Evolutionary conservation across 768 basidiomycete genomes (phyloP).

Genomic region (Podaxis rugospora): DNA sequence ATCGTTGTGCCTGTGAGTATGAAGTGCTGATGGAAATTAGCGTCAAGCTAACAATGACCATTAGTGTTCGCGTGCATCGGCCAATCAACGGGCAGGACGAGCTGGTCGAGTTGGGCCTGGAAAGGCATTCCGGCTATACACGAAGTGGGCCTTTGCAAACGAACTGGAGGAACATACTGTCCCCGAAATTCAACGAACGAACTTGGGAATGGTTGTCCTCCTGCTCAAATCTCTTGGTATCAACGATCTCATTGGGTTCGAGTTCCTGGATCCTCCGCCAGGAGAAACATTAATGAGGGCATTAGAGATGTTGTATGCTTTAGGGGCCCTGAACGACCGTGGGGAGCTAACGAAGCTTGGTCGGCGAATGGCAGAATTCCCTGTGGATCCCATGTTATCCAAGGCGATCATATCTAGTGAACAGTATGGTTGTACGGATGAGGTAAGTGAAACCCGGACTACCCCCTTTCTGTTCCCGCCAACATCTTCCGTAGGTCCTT

Average conservation of each 20-base stretch:
- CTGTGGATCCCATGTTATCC: conserved; percentile 95
- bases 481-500: conserved; percentile 53
- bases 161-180: conserved; percentile 97
- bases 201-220: conserved; percentile 92
- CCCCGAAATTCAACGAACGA: conserved; percentile 98
- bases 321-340: conserved; percentile 93
- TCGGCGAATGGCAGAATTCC: conserved; percentile 97
- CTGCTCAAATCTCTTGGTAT: conserved; percentile 95
- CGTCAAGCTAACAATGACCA: neutral
- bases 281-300: conserved; percentile 97
- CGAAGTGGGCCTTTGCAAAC: conserved; percentile 96
- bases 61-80: conserved; percentile 94
- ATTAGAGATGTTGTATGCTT: conserved; percentile 88
- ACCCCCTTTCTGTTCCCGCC: neutral
- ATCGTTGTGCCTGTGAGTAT: conserved; percentile 86
- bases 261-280: conserved; percentile 97
- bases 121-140: conserved; percentile 97
- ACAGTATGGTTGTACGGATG: conserved; percentile 90
- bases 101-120: conserved; percentile 98
- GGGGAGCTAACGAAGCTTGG: conserved; percentile 98
- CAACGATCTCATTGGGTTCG: conserved; percentile 97
- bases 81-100: conserved; percentile 94
- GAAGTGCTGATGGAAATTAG: neutral
- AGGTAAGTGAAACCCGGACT: conserved; percentile 46
- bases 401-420: conserved; percentile 97